These are phyloP conservation scores for Saitozyma sp. DNA, from an alignment of 768 basidiomycete species.

Conservation along the genomic window DNA sequence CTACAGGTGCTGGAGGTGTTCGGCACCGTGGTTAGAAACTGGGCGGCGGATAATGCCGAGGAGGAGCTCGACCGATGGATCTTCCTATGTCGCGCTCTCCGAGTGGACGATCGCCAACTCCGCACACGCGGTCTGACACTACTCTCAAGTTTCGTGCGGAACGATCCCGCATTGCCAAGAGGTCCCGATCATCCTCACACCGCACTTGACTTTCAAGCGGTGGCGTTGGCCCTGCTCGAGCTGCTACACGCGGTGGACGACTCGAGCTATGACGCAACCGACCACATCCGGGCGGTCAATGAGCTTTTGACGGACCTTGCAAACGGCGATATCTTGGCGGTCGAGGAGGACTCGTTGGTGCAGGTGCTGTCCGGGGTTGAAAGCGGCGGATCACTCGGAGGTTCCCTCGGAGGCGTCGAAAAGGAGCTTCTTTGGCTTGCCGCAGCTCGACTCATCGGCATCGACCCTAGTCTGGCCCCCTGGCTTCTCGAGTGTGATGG, in stretches of 20 bases:
- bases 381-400: not conserved
- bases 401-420: slow-evolving; percentile 24
- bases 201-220: slow-evolving; percentile 19
- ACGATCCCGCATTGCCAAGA: slow-evolving; percentile 25
- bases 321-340: slow-evolving; percentile 25
- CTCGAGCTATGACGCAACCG: slow-evolving; percentile 19
- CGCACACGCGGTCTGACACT: slow-evolving; percentile 33
- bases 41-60: slow-evolving; percentile 34
- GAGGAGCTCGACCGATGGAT: slow-evolving; percentile 43
- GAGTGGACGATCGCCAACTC: slow-evolving; percentile 30
- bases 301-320: slow-evolving; percentile 25
- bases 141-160: slow-evolving; percentile 25
- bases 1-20: slow-evolving; percentile 45
- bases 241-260: slow-evolving; percentile 27
- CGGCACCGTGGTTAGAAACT: slow-evolving; percentile 35
- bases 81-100: slow-evolving; percentile 35
- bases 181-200: slow-evolving; percentile 20
- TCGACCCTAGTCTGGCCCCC: slow-evolving; percentile 11
- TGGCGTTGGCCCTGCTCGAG: slow-evolving; percentile 20
- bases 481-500: slow-evolving; percentile 27
- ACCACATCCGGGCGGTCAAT: slow-evolving; percentile 24
- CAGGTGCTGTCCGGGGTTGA: slow-evolving; percentile 6
- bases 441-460: slow-evolving; percentile 2
- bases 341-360: slow-evolving; percentile 14
- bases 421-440: slow-evolving; percentile 42